Conservation (phyloP, 306 rosid genomes). For the Vigna hirtella region DNA sequence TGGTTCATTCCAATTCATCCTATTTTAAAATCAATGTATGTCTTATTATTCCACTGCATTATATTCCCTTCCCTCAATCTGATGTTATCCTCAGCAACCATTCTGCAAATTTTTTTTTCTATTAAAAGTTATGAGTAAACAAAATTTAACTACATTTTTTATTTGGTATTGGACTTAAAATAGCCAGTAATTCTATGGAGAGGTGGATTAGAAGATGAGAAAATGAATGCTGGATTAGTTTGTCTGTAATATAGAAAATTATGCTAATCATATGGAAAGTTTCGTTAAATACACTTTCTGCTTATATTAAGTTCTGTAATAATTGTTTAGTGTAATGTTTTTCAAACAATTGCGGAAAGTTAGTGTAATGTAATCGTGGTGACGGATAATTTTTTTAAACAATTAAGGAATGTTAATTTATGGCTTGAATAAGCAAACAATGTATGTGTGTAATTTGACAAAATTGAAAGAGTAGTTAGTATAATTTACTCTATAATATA, state of each 20-base stretch:
- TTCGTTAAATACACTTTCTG: too few species aligned
- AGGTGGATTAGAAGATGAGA: background rate
- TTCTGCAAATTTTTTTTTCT: background rate
- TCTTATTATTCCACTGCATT: background rate
- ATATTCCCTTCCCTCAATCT: background rate
- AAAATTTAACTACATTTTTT: constrained; percentile 2
- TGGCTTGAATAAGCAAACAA: too few species aligned
- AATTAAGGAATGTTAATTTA: too few species aligned
- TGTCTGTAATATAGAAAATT: background rate
- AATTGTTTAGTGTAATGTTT: too few species aligned
- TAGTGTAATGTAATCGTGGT: too few species aligned
- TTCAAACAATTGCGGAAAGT: too few species aligned
- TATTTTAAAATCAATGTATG: background rate
- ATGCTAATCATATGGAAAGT: too few species aligned
- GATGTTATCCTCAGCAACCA: background rate
- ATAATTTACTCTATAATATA: background rate
- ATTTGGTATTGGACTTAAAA: background rate
- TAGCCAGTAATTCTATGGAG: constrained; percentile 10
- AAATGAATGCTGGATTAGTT: background rate
- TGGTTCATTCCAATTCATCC: background rate
- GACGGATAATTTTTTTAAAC: too few species aligned
- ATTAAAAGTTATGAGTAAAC: background rate
- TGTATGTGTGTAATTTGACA: too few species aligned
- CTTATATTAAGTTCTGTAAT: too few species aligned
- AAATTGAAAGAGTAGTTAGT: too few species aligned